These are phyloP conservation scores for Aspergillus floridensis DNA, from an alignment of 2,329 filamentous ascomycete species.

Conservation along the genomic window DNA sequence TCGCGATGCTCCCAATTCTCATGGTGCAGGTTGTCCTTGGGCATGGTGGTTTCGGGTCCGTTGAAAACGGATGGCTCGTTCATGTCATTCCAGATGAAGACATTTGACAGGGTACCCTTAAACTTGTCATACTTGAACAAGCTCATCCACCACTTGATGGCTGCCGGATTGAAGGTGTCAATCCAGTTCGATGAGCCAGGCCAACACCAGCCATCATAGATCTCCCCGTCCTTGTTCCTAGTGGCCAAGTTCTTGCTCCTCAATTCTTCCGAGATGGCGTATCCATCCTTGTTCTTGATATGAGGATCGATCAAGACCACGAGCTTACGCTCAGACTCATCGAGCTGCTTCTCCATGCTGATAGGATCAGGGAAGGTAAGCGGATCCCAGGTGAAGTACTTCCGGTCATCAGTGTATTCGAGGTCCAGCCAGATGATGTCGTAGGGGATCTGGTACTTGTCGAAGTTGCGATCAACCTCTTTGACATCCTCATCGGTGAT, in stretches of 20 bases:
- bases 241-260: conserved; percentile 80
- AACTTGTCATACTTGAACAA: conserved; percentile 87
- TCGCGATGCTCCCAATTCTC: conserved; percentile 96
- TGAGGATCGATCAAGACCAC: conserved; percentile 96
- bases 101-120: conserved; percentile 80
- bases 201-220: conserved; percentile 99
- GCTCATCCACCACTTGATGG: conserved; percentile 83
- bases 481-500: conserved; percentile 95
- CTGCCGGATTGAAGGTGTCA: conserved; percentile 91
- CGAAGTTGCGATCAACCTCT: conserved; percentile 93
- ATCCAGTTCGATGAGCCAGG: conserved; percentile 96
- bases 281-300: conserved; percentile 86
- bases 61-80: conserved; percentile 99
- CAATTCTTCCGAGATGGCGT: conserved; percentile 73
- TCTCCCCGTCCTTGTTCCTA: conserved; percentile 82
- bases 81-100: conserved; percentile 99
- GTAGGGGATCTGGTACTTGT: conserved; percentile 92
- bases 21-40: conserved; percentile 92
- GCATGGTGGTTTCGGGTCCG: conserved; percentile 96
- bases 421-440: conserved; percentile 99
- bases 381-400: conserved; percentile 97
- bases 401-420: conserved; percentile 94
- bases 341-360: conserved; percentile 83
- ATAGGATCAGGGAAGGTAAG: conserved; percentile 83
- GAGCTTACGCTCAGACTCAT: conserved; percentile 80